These are phyloP conservation scores for Astrothelium macrocarpum DNA, from an alignment of 495 filamentous ascomycete genomes.

Conservation along the genomic window DNA sequence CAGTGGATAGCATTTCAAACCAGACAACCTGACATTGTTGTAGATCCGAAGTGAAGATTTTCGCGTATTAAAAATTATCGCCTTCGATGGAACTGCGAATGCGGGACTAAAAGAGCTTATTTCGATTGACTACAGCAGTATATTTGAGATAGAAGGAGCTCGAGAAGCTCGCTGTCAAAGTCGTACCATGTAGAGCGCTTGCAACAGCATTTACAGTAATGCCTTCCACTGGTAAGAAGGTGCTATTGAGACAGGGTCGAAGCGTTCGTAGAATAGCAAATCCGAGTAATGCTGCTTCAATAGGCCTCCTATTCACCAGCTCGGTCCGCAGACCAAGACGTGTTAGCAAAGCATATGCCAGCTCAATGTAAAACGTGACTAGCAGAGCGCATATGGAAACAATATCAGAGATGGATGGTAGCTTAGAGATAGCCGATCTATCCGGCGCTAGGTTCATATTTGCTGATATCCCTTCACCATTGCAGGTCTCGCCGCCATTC, in stretches of 20 bases:
- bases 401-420: background rate
- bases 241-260: background rate
- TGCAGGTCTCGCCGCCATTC: background rate
- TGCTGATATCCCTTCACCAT: background rate
- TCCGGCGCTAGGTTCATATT: background rate
- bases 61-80: background rate
- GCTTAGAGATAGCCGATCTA: background rate
- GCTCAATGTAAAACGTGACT: background rate
- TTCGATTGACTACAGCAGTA: background rate
- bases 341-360: slow-evolving; percentile 1
- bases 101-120: background rate
- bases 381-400: background rate
- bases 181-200: background rate
- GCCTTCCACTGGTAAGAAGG: background rate
- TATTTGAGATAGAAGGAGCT: background rate
- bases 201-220: background rate
- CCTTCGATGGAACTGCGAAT: background rate
- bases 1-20: background rate
- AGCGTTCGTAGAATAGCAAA: background rate
- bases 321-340: background rate
- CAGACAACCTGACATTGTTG: background rate
- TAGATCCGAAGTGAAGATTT: background rate
- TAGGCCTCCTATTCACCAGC: background rate
- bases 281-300: background rate
- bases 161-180: background rate